A percentile compares a stretch with the other conserved stretches of the same genome.
These are phyloP conservation scores for Colletotrichum sp. DNA, from an alignment of 2,329 filamentous ascomycete species.

Conservation along the genomic window DNA sequence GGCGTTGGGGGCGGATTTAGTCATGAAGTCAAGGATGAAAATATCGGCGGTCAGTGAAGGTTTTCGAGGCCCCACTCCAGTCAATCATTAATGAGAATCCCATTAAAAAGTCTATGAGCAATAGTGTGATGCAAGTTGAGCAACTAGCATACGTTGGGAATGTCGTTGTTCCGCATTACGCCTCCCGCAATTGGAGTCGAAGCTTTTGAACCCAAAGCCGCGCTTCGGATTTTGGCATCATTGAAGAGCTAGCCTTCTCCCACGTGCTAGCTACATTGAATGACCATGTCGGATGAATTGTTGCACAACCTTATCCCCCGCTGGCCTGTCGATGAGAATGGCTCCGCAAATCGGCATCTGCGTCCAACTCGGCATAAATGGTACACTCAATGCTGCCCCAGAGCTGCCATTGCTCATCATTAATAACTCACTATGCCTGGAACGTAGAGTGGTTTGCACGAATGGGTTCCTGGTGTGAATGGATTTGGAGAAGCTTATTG, in stretches of 20 bases:
- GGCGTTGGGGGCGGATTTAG: neutral
- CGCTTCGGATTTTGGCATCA: neutral
- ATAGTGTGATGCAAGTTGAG: too few relatives aligned
- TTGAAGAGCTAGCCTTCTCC: neutral
- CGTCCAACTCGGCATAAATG: neutral
- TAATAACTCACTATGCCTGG: neutral
- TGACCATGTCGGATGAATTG: neutral
- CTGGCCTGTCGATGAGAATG: neutral
- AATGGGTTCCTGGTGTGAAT: neutral
- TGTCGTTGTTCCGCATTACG: too few relatives aligned
- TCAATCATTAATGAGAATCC: too few relatives aligned
- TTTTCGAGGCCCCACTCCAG: too few relatives aligned
- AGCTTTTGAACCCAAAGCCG: too few relatives aligned
- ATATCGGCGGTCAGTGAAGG: neutral
- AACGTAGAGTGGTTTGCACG: neutral
- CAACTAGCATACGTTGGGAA: too few relatives aligned
- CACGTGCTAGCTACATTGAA: neutral
- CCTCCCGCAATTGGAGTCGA: too few relatives aligned
- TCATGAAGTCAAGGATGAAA: neutral
- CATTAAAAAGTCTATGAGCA: too few relatives aligned
- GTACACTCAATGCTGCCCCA: neutral
- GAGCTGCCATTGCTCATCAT: neutral
- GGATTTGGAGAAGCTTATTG: neutral
- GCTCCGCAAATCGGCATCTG: neutral
- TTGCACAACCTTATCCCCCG: neutral